Base-by-base conservation (phyloP, 2,329 filamentous ascomycete species). In the Aulographum hederae region DNA sequence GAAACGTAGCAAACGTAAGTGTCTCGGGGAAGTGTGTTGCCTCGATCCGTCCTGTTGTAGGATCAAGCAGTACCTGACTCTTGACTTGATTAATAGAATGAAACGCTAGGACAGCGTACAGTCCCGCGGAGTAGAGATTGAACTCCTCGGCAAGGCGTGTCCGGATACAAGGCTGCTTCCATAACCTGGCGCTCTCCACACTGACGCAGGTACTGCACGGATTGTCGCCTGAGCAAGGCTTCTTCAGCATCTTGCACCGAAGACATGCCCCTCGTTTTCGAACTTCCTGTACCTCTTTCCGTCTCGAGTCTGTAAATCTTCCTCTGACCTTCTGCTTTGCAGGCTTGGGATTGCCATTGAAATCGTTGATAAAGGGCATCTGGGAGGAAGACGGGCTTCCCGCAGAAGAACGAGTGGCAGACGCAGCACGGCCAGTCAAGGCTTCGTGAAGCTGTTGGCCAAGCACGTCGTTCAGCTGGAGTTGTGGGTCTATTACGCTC, bases 201-300 rank as follows among this genome's bases (percentile, higher is more conserved):
- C 61, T 63, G 31, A 57, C 56, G 39, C 69, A 73, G 6, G 66
- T 69, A 17, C 53, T 63, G 44, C 69, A 73, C 12, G 69, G 69
- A 25, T 58, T 69, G 14, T 66, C 67, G 20, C 65, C 64, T 6
- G 68, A 72, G 41, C 69, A 73, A 28, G 67, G 64, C 42, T 73
- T 73, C 50, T 72, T 73, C 16, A 73, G 51, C 68, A 73, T 72
- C 11, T 68, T 64, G 44, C 69, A 73, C 20, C 69, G 62, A 38
- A 73, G 63, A 41, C 69, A 73, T 5, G 69, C 69, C 10, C 69
- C 69, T 32, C 61, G 56, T 45, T 72, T 71, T 16, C 69, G 58
- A 20, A 71, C 63, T 37, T 67, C 60, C 38, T 68, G 63, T 2
- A 73, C 68, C 42, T 73, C 65, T 38, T 67, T 63, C 20, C 69